These are phyloP conservation scores for Novymonas esmeraldas DNA, from an alignment of 208 protist genomes.

Conservation along the genomic window DNA sequence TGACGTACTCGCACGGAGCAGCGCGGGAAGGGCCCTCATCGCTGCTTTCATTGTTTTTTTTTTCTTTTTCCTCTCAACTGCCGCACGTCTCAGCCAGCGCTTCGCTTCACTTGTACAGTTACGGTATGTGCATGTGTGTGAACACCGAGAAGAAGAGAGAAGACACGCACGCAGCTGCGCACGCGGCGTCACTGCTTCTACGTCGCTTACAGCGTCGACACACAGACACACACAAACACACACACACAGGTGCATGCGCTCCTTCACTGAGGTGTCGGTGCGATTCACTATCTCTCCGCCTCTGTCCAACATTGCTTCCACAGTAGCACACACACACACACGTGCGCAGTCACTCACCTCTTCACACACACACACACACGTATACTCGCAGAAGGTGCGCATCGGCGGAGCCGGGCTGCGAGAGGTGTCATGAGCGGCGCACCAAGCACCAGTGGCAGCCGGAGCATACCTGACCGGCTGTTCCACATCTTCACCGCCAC, in stretches of 20 bases:
- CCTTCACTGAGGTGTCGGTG: background rate
- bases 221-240: no score
- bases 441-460: constrained; percentile 7
- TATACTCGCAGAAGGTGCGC: no score
- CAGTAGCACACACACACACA: background rate
- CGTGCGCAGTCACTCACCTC: background rate
- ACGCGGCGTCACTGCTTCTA: background rate
- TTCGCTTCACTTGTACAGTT: no score
- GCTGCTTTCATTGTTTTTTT: no score
- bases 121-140: no score
- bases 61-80: no score
- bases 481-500: constrained; percentile 74
- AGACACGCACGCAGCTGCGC: no score
- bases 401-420: no score
- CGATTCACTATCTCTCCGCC: background rate
- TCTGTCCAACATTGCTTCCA: background rate
- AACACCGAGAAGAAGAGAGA: no score
- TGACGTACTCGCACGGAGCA: no score
- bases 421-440: background rate
- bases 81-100: no score
- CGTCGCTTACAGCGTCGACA: background rate
- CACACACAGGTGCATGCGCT: background rate
- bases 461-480: constrained; percentile 39
- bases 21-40: no score
- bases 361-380: background rate